A percentile compares a stretch with the other conserved stretches of the same genome.
Evolutionary conservation across 73 alveolate genomes (phyloP).

Genomic region (Tetrahymena thermophila): DNA sequence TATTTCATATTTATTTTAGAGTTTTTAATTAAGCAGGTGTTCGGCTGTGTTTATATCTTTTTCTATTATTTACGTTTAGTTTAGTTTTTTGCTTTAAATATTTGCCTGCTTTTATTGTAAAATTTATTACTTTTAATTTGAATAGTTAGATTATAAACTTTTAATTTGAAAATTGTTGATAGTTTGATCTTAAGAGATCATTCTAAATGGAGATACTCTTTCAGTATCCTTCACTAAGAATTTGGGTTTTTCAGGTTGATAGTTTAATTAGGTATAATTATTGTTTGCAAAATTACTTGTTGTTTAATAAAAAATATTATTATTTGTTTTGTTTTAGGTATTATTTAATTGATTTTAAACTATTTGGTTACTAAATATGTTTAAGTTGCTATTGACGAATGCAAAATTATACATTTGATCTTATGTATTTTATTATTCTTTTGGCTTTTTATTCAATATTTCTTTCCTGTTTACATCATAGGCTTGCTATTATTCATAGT

Average conservation of each 20-base stretch:
- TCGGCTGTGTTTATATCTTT: neutral
- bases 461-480: neutral
- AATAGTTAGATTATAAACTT: neutral
- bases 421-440: neutral
- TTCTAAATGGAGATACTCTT: neutral
- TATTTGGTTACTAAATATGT: neutral
- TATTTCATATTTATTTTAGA: neutral
- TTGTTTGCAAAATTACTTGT: neutral
- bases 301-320: neutral
- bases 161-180: too few species aligned
- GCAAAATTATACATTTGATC: neutral
- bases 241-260: neutral
- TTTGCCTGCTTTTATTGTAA: neutral
- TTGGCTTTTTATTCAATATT: too few species aligned
- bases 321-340: neutral
- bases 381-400: neutral
- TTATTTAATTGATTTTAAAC: neutral
- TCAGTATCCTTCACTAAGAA: neutral
- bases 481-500: neutral
- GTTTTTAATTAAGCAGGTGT: neutral
- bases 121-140: neutral
- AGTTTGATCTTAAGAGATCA: neutral
- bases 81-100: too few species aligned
- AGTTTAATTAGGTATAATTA: neutral
- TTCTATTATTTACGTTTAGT: neutral